phyloP scores from a whole-genome alignment of 2,329 filamentous ascomycete species.

The Monosporascus ibericus region DNA sequence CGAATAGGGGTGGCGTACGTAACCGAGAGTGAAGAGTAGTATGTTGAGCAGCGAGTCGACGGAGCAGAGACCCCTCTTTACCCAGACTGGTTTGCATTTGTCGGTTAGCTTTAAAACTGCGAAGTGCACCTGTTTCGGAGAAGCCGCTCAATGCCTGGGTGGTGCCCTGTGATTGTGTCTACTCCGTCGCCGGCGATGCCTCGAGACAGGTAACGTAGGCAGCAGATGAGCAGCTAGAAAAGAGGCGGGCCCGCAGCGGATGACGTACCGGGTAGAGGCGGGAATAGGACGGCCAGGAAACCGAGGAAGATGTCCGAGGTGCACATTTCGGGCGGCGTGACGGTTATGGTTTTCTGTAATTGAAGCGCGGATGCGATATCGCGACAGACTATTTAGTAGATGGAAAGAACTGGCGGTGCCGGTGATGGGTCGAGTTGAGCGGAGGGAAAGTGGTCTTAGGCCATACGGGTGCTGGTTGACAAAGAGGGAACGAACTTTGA shows the following conservation, averaged over 20 bases:
- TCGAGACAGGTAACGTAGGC: too few relatives aligned
- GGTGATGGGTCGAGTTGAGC: too few relatives aligned
- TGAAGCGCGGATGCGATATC: too few relatives aligned
- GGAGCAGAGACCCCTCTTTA: slow-evolving; percentile 89
- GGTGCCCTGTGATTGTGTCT: too few relatives aligned
- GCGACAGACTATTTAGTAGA: not conserved
- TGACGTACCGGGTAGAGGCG: slow-evolving; percentile 56
- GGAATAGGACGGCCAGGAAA: slow-evolving; percentile 58
- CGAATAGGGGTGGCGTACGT: slow-evolving; percentile 32
- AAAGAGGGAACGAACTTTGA: too few relatives aligned
- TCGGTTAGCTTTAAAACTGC: slow-evolving; percentile 23
- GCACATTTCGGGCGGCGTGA: slow-evolving; percentile 40
- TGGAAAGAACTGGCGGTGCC: too few relatives aligned
- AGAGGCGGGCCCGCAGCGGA: slow-evolving; percentile 6
- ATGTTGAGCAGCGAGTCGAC: slow-evolving; percentile 94
- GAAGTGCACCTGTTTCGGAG: not conserved
- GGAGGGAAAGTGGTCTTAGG: too few relatives aligned
- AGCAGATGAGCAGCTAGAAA: not conserved
- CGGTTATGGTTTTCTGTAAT: not conserved
- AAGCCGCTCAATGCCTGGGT: too few relatives aligned
- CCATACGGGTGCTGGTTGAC: too few relatives aligned
- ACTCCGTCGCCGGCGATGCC: too few relatives aligned
- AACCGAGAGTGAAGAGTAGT: slow-evolving; percentile 74
- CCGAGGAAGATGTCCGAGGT: slow-evolving; percentile 57
- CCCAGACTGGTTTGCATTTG: slow-evolving; percentile 64